Evolutionary conservation across 2,329 filamentous ascomycete genomes (phyloP).

Genomic region (Aureobasidium subglaciale): DNA sequence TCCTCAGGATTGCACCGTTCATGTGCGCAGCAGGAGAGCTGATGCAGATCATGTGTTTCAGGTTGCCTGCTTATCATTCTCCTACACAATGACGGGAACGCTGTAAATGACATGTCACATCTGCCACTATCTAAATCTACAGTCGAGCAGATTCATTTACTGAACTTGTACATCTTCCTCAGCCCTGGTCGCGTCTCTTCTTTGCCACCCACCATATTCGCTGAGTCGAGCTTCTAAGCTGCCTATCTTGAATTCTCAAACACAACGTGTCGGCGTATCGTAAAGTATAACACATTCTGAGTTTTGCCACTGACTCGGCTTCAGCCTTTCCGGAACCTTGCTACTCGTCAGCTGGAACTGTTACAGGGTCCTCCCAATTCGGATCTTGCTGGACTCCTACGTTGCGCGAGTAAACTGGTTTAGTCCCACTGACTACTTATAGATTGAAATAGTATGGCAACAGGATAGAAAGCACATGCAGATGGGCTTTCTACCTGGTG

Average conservation of each 20-base stretch:
- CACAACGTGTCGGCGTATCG: neutral
- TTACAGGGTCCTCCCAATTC: constrained; percentile 1
- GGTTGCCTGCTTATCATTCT: constrained; percentile 1
- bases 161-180: too few species aligned
- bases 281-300: neutral
- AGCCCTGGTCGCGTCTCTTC: too few species aligned
- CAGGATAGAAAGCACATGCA: too few species aligned
- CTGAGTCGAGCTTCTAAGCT: too few species aligned
- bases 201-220: too few species aligned
- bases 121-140: neutral
- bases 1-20: neutral
- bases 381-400: neutral
- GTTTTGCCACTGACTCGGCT: constrained; percentile 7
- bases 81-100: neutral
- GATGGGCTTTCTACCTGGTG: too few species aligned
- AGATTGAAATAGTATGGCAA: too few species aligned
- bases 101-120: neutral
- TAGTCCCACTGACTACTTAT: too few species aligned
- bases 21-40: neutral
- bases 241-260: too few species aligned
- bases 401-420: neutral
- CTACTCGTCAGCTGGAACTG: neutral
- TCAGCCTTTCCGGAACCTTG: neutral
- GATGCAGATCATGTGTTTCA: constrained; percentile 7
- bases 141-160: neutral